phyloP scores from a whole-genome alignment of 2,329 filamentous ascomycete genomes.

The Nannizzia gypsea region DNA sequence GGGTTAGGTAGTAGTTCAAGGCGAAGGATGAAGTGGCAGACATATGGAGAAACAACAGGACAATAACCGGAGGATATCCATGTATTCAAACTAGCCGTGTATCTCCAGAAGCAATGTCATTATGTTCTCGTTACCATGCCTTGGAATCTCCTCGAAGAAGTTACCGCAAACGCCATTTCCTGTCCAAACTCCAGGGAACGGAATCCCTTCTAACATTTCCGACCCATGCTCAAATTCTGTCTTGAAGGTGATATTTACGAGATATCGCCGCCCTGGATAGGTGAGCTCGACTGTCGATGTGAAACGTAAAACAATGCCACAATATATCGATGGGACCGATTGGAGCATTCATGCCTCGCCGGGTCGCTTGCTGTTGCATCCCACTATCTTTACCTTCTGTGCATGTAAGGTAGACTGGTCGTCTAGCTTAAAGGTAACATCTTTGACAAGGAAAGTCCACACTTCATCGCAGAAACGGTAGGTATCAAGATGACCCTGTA shows the following conservation, averaged over 20 bases:
- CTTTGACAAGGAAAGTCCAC: slow-evolving; percentile 98
- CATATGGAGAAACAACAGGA: no score
- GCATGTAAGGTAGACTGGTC: slow-evolving; percentile 62
- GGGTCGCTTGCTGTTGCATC: slow-evolving; percentile 81
- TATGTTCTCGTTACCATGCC: neutral
- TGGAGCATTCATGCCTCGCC: slow-evolving; percentile 37
- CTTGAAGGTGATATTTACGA: neutral
- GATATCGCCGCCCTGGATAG: neutral
- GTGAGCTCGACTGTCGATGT: neutral
- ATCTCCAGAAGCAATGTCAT: neutral
- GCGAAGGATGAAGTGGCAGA: no score
- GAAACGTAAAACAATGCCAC: neutral
- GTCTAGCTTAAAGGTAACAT: slow-evolving; percentile 97
- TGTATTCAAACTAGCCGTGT: neutral
- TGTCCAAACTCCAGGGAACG: neutral
- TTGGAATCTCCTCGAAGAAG: neutral
- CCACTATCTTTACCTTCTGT: slow-evolving; percentile 96
- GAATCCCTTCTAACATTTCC: neutral
- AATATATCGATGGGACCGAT: neutral
- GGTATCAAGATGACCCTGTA: slow-evolving; percentile 84
- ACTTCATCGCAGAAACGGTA: slow-evolving; percentile 99
- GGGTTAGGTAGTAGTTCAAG: neutral
- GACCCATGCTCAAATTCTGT: neutral
- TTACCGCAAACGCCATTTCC: neutral
- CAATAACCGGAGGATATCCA: neutral